Evolutionary conservation across 2,329 filamentous ascomycete genomes (phyloP).

Genomic region (Hypoxylon sp.): DNA sequence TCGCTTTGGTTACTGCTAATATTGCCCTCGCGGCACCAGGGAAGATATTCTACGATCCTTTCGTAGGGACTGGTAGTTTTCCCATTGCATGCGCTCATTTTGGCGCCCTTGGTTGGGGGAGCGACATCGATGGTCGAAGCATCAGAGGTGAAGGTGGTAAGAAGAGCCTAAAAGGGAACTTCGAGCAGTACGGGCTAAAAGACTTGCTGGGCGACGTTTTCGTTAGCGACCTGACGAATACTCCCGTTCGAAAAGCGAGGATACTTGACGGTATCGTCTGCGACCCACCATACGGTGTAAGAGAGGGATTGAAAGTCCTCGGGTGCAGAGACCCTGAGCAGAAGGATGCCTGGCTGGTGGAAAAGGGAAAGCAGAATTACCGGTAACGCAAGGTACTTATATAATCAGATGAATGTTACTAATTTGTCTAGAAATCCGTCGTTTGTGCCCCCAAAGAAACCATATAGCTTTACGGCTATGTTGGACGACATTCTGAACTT

Average conservation of each 20-base stretch:
- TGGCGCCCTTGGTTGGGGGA: conserved; percentile 85
- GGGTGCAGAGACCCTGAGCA: conserved; percentile 79
- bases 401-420: conserved; percentile 16
- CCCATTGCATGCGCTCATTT: conserved; percentile 92
- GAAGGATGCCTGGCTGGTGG: conserved; percentile 71
- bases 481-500: conserved; percentile 91
- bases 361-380: conserved; percentile 79
- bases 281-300: conserved; percentile 95
- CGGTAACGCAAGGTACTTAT: conserved; percentile 65
- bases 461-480: conserved; percentile 93
- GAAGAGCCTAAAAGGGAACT: conserved; percentile 76
- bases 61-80: conserved; percentile 95
- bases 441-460: conserved; percentile 80
- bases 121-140: conserved; percentile 92
- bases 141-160: conserved; percentile 79
- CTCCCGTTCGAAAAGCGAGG: conserved; percentile 73
- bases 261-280: conserved; percentile 89
- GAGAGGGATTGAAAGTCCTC: conserved; percentile 91
- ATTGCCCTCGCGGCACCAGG: conserved; percentile 86
- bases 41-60: conserved; percentile 93
- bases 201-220: conserved; percentile 81
- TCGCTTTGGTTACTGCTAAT: conserved; percentile 92
- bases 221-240: conserved; percentile 88
- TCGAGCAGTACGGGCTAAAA: conserved; percentile 83
- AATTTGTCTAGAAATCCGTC: conserved; percentile 43